Percentiles rank a stretch among this genome's conserved stretches.
Evolutionary conservation across 176 grass and related monocot species (phyloP).

Genomic region (Zoysia japonica): DNA sequence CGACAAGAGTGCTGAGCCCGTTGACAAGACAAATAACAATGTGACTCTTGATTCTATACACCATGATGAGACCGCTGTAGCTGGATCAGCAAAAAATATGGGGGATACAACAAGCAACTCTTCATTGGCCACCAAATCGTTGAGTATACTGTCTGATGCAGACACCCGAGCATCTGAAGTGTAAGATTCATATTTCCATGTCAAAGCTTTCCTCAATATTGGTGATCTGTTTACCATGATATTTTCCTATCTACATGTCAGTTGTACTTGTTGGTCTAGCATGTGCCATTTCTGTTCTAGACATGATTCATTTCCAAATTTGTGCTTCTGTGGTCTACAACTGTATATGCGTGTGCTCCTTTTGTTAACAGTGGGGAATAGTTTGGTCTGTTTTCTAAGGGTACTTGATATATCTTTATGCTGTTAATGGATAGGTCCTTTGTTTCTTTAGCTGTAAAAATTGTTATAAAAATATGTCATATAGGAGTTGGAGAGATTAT

Average conservation of each 20-base stretch:
- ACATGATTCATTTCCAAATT: no score
- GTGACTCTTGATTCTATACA: slow-evolving; percentile 21
- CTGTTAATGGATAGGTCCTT: neutral
- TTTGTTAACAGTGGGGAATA: slow-evolving; percentile 8
- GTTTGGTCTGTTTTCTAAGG: neutral
- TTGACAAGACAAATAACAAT: slow-evolving; percentile 21
- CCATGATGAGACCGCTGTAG: slow-evolving; percentile 24
- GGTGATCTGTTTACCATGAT: slow-evolving; percentile 19
- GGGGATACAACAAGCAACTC: slow-evolving; percentile 52
- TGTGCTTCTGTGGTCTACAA: no score
- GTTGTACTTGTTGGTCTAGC: neutral
- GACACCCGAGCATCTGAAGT: slow-evolving; percentile 49
- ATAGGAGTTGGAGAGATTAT: neutral
- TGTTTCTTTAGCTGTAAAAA: neutral
- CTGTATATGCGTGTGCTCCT: neutral
- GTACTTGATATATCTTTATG: neutral
- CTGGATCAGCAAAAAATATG: slow-evolving; percentile 38
- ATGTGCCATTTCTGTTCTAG: no score
- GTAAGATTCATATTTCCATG: slow-evolving; percentile 58
- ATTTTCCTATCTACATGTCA: neutral
- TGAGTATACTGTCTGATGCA: slow-evolving; percentile 60
- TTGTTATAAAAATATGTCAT: neutral
- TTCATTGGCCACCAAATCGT: slow-evolving; percentile 57
- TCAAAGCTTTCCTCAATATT: slow-evolving; percentile 26
- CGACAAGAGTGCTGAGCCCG: slow-evolving; percentile 25